These are phyloP conservation scores for Zygoascus sp. DNA, from an alignment of 1,139 yeast species.

Conservation along the genomic window DNA sequence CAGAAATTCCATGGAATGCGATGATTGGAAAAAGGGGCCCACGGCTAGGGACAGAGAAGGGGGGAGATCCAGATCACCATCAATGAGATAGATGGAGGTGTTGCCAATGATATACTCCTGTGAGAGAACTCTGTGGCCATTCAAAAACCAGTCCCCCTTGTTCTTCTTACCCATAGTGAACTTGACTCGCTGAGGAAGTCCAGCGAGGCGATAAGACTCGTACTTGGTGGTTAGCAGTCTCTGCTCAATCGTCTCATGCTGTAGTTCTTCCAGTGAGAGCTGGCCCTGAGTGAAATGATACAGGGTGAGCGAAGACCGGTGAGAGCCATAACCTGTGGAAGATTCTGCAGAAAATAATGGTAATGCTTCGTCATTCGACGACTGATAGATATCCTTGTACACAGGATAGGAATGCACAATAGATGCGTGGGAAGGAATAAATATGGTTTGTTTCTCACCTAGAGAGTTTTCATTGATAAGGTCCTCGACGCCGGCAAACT, in stretches of 20 bases:
- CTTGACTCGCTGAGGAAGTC: slow-evolving; percentile 30
- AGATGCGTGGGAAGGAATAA: slow-evolving; percentile 38
- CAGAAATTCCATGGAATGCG: slow-evolving; percentile 49
- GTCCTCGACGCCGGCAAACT: slow-evolving; percentile 53
- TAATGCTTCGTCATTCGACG: slow-evolving; percentile 33
- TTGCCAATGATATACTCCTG: slow-evolving; percentile 48
- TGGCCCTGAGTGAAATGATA: slow-evolving; percentile 67
- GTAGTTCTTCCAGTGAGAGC: slow-evolving; percentile 34
- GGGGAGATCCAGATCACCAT: slow-evolving; percentile 56
- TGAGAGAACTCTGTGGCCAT: slow-evolving; percentile 44
- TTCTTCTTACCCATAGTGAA: slow-evolving; percentile 17
- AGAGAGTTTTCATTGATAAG: slow-evolving; percentile 52
- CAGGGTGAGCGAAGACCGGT: slow-evolving; percentile 35
- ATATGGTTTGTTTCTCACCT: slow-evolving; percentile 50
- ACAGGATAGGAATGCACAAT: slow-evolving; percentile 9
- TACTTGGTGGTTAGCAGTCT: slow-evolving; percentile 27
- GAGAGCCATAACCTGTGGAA: slow-evolving; percentile 20
- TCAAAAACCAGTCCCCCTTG: slow-evolving; percentile 41
- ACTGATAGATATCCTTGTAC: slow-evolving; percentile 26
- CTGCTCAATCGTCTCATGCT: slow-evolving; percentile 24
- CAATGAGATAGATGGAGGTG: slow-evolving; percentile 59
- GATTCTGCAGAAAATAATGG: slow-evolving; percentile 22
- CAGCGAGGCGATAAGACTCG: slow-evolving; percentile 42
- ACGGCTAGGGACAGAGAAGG: slow-evolving; percentile 49
- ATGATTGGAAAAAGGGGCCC: slow-evolving; percentile 51